Evolutionary conservation across 371 early-diverging fungal species (phyloP).

Genomic region (Lichtheimia ramosa): DNA sequence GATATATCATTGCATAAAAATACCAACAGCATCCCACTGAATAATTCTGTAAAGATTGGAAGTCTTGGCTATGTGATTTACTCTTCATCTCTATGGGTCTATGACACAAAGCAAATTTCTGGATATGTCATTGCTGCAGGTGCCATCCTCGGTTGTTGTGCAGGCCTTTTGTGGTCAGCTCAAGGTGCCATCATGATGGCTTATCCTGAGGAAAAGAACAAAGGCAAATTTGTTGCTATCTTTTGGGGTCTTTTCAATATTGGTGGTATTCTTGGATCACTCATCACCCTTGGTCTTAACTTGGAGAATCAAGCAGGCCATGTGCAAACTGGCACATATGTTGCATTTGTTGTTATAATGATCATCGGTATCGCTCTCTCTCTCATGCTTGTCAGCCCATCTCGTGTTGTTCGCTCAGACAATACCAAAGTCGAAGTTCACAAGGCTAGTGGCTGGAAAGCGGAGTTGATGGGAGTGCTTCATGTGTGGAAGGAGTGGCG

Average conservation of each 20-base stretch:
- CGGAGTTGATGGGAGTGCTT: constrained; percentile 56
- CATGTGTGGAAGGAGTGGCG: constrained; percentile 60
- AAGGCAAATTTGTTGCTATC: constrained; percentile 66
- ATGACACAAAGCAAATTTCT: constrained; percentile 31
- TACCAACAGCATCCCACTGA: neutral
- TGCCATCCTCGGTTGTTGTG: constrained; percentile 55
- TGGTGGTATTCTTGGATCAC: constrained; percentile 73
- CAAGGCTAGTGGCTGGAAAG: constrained; percentile 42
- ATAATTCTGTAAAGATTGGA: constrained; percentile 17
- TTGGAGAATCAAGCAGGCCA: constrained; percentile 35
- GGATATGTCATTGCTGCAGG: constrained; percentile 51
- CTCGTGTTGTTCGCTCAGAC: constrained; percentile 57
- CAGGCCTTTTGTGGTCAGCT: constrained; percentile 61
- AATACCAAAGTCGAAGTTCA: constrained; percentile 52
- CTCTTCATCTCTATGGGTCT: constrained; percentile 46
- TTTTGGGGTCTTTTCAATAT: constrained; percentile 79
- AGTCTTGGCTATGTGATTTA: constrained; percentile 54
- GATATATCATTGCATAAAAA: constrained; percentile 1
- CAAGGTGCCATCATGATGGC: constrained; percentile 64
- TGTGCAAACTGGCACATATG: constrained; percentile 55
- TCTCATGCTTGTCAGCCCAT: constrained; percentile 52
- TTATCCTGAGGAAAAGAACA: constrained; percentile 58
- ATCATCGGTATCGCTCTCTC: constrained; percentile 50
- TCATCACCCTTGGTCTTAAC: constrained; percentile 64
- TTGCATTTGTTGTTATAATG: constrained; percentile 64